These are phyloP conservation scores for Apiospora marii DNA, from an alignment of 2,329 filamentous ascomycete genomes.

Conservation along the genomic window DNA sequence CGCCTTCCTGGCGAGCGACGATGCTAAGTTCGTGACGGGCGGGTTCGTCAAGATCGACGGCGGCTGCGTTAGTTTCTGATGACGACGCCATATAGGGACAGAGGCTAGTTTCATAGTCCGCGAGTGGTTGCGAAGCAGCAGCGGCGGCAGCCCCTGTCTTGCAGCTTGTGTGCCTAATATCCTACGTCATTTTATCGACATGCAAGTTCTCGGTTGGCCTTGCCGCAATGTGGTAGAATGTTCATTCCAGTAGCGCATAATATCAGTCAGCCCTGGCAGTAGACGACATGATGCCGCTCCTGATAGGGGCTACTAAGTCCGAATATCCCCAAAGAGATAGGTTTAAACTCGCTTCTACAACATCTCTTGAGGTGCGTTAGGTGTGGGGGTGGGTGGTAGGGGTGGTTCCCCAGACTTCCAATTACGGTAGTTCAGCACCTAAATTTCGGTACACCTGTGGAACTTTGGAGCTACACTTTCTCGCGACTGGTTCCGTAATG, in stretches of 20 bases:
- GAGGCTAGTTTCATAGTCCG: too few relatives aligned
- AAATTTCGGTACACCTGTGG: not conserved
- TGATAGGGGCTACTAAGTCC: too few relatives aligned
- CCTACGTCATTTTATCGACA: not conserved
- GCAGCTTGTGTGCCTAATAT: not conserved
- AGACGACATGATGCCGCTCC: too few relatives aligned
- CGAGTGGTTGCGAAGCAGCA: not conserved
- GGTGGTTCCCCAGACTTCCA: constrained; percentile 1
- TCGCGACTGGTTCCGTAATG: not conserved
- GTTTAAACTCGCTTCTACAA: too few relatives aligned
- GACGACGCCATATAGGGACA: not conserved
- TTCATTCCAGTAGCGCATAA: too few relatives aligned
- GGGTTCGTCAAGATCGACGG: constrained; percentile 33
- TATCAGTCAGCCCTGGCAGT: too few relatives aligned
- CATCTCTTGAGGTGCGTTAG: constrained; percentile 11
- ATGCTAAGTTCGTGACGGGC: constrained; percentile 49
- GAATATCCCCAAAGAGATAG: too few relatives aligned
- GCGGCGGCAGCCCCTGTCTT: not conserved
- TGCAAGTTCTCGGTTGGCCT: too few relatives aligned
- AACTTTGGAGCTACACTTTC: not conserved
- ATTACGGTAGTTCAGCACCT: constrained; percentile 12
- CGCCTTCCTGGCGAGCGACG: constrained; percentile 47
- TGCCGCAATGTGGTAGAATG: too few relatives aligned
- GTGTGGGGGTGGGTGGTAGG: not conserved
- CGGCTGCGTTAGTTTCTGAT: constrained; percentile 25